phyloP scores from a whole-genome alignment of 1,284 basidiomycete species.

The Cutaneotrichosporon mucoides region DNA sequence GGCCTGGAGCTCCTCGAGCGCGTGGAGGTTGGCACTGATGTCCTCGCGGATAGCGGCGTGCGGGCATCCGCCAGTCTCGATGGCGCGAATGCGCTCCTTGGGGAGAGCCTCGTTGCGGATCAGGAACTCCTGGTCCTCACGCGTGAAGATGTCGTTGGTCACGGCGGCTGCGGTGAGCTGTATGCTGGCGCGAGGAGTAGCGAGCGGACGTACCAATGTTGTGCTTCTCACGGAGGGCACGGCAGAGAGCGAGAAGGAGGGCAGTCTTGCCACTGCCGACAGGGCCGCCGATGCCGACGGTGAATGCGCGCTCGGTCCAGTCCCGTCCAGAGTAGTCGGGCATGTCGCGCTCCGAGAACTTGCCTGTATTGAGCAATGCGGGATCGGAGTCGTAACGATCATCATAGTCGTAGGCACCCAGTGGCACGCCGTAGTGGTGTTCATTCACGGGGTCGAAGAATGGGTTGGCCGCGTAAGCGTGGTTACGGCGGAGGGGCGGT shows the following conservation, averaged over 20 bases:
- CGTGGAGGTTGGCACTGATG: constrained; percentile 93
- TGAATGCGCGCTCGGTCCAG: constrained; percentile 92
- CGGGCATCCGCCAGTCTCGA: constrained; percentile 93
- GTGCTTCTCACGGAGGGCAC: constrained; percentile 70
- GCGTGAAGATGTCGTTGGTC: constrained; percentile 96
- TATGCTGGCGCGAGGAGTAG: not conserved
- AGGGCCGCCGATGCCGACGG: constrained; percentile 92
- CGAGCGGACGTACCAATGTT: constrained; percentile 70
- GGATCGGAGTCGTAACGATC: no score
- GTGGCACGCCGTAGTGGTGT: no score
- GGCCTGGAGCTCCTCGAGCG: constrained; percentile 91
- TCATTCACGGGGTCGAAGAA: no score
- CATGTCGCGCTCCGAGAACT: constrained; percentile 85
- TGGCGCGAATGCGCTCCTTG: constrained; percentile 80
- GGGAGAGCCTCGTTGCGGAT: constrained; percentile 87
- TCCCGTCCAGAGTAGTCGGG: constrained; percentile 80
- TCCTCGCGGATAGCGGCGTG: constrained; percentile 96
- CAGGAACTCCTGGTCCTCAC: constrained; percentile 95
- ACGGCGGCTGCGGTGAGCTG: constrained; percentile 63
- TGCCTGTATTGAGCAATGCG: constrained; percentile 58
- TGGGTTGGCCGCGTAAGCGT: no score
- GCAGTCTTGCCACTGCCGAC: constrained; percentile 99
- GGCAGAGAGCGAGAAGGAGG: constrained; percentile 86
- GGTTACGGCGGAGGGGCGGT: no score
- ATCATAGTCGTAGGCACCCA: no score